Evolutionary conservation across 345 rosid genomes (phyloP).

Genomic region (Tarenaya hassleriana): DNA sequence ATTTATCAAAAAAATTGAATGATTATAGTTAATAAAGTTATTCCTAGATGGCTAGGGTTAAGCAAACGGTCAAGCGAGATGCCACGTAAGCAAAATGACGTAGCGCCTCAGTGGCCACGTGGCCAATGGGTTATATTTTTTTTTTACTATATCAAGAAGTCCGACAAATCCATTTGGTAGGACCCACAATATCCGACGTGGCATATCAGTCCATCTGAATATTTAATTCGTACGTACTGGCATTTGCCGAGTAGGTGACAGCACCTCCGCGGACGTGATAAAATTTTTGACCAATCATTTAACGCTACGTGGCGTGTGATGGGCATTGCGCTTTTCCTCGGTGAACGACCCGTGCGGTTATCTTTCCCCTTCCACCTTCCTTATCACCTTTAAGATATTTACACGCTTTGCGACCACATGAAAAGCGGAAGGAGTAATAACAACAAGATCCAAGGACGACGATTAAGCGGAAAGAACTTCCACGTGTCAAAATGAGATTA

Average conservation of each 20-base stretch:
- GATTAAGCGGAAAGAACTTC: background rate
- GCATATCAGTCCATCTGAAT: slow-evolving; percentile 25
- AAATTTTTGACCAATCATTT: slow-evolving; percentile 2
- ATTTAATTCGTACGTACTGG: background rate
- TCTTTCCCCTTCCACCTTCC: background rate
- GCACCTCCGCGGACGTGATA: slow-evolving; percentile 7
- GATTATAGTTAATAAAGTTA: too few relatives aligned
- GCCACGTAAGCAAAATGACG: too few relatives aligned
- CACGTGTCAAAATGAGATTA: slow-evolving; percentile 5
- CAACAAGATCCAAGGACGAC: slow-evolving; percentile 44
- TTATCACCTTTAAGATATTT: too few relatives aligned
- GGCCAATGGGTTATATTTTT: too few relatives aligned
- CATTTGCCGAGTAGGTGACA: slow-evolving; percentile 2
- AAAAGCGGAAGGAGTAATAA: slow-evolving; percentile 9
- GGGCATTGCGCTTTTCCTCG: background rate
- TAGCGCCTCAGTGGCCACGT: too few relatives aligned
- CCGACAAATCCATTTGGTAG: slow-evolving; percentile 27
- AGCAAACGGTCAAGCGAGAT: too few relatives aligned
- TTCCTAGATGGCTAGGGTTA: too few relatives aligned
- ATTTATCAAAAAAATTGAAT: too few relatives aligned
- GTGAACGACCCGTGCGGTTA: slow-evolving; percentile 8
- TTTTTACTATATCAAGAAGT: background rate
- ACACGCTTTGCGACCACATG: too few relatives aligned
- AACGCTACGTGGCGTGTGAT: slow-evolving; percentile 21
- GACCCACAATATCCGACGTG: slow-evolving; percentile 40